phyloP scores from a whole-genome alignment of 257 asterid species.

The Gentiana straminea region DNA sequence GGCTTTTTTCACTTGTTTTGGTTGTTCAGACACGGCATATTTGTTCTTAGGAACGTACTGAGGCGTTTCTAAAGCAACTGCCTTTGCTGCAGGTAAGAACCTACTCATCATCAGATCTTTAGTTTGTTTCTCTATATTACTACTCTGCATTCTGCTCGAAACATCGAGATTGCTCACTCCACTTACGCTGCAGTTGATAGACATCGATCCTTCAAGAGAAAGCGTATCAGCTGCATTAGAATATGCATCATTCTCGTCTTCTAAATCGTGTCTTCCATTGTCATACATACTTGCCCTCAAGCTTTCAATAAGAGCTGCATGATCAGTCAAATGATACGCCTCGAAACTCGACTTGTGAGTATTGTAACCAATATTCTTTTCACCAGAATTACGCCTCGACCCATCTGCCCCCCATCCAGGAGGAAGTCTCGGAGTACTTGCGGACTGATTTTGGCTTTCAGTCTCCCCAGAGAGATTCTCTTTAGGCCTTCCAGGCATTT shows the following conservation, averaged over 20 bases:
- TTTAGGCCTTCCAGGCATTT: constrained; percentile 69
- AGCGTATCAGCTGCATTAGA: constrained; percentile 51
- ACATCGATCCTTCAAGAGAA: constrained; percentile 42
- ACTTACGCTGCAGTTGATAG: constrained; percentile 54
- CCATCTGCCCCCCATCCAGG: constrained; percentile 47
- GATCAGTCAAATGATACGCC: constrained; percentile 39
- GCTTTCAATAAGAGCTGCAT: constrained; percentile 66
- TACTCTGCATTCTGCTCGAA: constrained; percentile 32
- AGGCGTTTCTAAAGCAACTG: constrained; percentile 66
- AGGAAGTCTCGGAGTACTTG: constrained; percentile 58
- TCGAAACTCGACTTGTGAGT: constrained; percentile 34
- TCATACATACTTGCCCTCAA: constrained; percentile 46
- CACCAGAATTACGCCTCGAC: constrained; percentile 38
- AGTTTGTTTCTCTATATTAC: constrained; percentile 47
- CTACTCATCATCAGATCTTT: constrained; percentile 80
- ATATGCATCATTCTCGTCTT: constrained; percentile 36
- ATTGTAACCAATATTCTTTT: constrained; percentile 35
- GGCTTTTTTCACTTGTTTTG: constrained; percentile 35
- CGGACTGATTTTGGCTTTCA: constrained; percentile 33
- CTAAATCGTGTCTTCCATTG: constrained; percentile 47
- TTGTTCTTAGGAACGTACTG: constrained; percentile 43
- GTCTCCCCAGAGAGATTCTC: constrained; percentile 24
- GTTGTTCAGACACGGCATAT: constrained; percentile 25
- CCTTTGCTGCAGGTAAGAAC: constrained; percentile 90
- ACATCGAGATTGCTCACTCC: constrained; percentile 54